Percentiles rank a stretch among this genome's conserved stretches.
Evolutionary conservation across 75 land plant species (phyloP).

Genomic region (Chamaecyparis obtusa): DNA sequence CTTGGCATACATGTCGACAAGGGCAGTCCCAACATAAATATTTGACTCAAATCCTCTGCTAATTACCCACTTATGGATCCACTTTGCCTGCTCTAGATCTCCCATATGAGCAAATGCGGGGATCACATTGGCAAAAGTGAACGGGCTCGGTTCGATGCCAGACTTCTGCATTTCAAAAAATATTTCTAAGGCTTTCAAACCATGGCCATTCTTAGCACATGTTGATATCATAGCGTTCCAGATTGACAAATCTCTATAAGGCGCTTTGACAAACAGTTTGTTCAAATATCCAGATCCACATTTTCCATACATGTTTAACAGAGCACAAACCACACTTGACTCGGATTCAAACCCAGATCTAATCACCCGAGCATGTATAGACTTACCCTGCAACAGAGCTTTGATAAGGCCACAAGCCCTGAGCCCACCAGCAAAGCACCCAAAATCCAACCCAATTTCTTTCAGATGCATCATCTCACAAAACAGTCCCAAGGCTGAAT

Average conservation of each 20-base stretch:
- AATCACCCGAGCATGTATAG: constrained; percentile 43
- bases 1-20: constrained; percentile 34
- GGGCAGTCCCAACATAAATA: constrained; percentile 24
- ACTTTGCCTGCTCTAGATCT: constrained; percentile 36
- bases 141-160: constrained; percentile 16
- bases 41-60: constrained; percentile 22
- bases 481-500: constrained; percentile 26
- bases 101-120: constrained; percentile 27
- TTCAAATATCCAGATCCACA: background rate
- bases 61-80: constrained; percentile 28
- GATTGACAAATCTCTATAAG: constrained; percentile 17
- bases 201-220: constrained; percentile 10
- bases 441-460: background rate
- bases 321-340: constrained; percentile 32
- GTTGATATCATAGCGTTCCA: constrained; percentile 33
- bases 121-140: constrained; percentile 29
- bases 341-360: constrained; percentile 36
- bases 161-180: constrained; percentile 27
- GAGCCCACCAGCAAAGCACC: constrained; percentile 17
- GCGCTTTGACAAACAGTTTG: constrained; percentile 7
- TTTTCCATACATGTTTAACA: constrained; percentile 62
- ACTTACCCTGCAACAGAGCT: constrained; percentile 21
- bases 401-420: constrained; percentile 48
- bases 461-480: background rate
- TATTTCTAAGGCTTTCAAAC: constrained; percentile 19